A percentile compares a stretch with the other conserved stretches of the same genome.
Evolutionary conservation across 495 filamentous ascomycete genomes (phyloP).

Genomic region (Aspergillus haitiensis): DNA sequence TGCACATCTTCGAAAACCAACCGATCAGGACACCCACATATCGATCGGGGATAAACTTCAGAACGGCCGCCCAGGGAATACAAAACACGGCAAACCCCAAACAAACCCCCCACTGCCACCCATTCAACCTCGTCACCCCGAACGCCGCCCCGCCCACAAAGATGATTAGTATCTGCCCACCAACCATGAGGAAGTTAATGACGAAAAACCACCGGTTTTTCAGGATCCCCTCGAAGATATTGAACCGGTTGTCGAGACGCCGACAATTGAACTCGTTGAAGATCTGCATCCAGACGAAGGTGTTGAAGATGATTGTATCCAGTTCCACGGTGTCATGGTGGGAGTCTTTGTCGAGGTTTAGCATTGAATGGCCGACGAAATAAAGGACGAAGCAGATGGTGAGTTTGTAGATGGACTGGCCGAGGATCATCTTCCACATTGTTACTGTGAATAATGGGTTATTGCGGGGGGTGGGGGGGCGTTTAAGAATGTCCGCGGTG

Average conservation of each 20-base stretch:
- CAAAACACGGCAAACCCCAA: slow-evolving; percentile 48
- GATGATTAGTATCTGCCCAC: slow-evolving; percentile 76
- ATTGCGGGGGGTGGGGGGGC: slow-evolving; percentile 74
- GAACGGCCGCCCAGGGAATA: slow-evolving; percentile 29
- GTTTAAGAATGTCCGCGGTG: slow-evolving; percentile 71
- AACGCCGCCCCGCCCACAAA: slow-evolving; percentile 79
- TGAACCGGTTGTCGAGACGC: slow-evolving; percentile 85
- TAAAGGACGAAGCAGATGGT: slow-evolving; percentile 74
- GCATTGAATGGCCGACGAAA: slow-evolving; percentile 64
- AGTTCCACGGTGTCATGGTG: slow-evolving; percentile 42
- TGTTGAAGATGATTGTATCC: slow-evolving; percentile 83
- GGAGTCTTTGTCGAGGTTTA: slow-evolving; percentile 28
- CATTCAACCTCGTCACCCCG: slow-evolving; percentile 64
- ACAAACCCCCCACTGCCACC: slow-evolving; percentile 75
- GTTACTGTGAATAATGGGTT: slow-evolving; percentile 75
- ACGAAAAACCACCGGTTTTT: slow-evolving; percentile 78
- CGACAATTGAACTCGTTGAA: slow-evolving; percentile 96
- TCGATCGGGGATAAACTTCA: slow-evolving; percentile 49
- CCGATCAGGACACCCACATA: slow-evolving; percentile 51
- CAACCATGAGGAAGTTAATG: slow-evolving; percentile 78
- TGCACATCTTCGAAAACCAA: slow-evolving; percentile 37
- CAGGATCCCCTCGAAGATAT: slow-evolving; percentile 81
- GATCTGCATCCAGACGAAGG: slow-evolving; percentile 96
- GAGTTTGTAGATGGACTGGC: slow-evolving; percentile 81
- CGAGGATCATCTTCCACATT: slow-evolving; percentile 97